Conservation (phyloP, 352 stramenopile species). For the Globisporangium cystogenes region DNA sequence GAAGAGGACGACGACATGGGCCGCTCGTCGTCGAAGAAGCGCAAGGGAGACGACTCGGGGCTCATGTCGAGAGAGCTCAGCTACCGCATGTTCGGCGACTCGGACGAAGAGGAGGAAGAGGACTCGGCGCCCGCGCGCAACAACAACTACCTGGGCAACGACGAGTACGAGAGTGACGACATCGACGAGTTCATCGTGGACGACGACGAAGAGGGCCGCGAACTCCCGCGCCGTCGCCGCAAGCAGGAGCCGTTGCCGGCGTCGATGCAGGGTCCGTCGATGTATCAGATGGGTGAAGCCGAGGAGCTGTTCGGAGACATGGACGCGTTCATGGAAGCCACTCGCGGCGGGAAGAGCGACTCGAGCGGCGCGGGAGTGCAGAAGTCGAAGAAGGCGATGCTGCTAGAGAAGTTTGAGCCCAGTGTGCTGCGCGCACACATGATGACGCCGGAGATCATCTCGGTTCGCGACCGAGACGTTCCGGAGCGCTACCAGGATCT, state of each 20-base stretch:
- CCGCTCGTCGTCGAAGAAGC: slow-evolving; percentile 55
- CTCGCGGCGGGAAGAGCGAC: slow-evolving; percentile 34
- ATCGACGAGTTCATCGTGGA: slow-evolving; percentile 90
- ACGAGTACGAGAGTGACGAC: slow-evolving; percentile 88
- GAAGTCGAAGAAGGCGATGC: slow-evolving; percentile 80
- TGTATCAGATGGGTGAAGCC: slow-evolving; percentile 89
- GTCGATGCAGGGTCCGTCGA: slow-evolving; percentile 81
- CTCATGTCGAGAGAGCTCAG: slow-evolving; percentile 85
- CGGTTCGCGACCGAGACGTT: slow-evolving; percentile 76
- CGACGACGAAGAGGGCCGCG: slow-evolving; percentile 84
- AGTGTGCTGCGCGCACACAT: slow-evolving; percentile 86
- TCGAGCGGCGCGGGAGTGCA: slow-evolving; percentile 8
- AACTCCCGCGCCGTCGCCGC: slow-evolving; percentile 65
- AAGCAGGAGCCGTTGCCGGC: slow-evolving; percentile 63
- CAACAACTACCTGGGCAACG: slow-evolving; percentile 81
- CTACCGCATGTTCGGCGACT: slow-evolving; percentile 88
- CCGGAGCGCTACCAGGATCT: slow-evolving; percentile 77
- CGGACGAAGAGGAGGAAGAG: slow-evolving; percentile 86
- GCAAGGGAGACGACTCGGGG: slow-evolving; percentile 63
- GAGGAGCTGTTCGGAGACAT: slow-evolving; percentile 89
- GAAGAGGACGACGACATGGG: slow-evolving; percentile 72
- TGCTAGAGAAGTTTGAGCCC: slow-evolving; percentile 85
- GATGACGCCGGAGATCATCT: slow-evolving; percentile 82
- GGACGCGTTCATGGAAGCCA: slow-evolving; percentile 84
- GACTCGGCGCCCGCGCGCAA: slow-evolving; percentile 57